Evolutionary conservation across 331 rosid species (phyloP).

Genomic region (Spiraea crenata): DNA sequence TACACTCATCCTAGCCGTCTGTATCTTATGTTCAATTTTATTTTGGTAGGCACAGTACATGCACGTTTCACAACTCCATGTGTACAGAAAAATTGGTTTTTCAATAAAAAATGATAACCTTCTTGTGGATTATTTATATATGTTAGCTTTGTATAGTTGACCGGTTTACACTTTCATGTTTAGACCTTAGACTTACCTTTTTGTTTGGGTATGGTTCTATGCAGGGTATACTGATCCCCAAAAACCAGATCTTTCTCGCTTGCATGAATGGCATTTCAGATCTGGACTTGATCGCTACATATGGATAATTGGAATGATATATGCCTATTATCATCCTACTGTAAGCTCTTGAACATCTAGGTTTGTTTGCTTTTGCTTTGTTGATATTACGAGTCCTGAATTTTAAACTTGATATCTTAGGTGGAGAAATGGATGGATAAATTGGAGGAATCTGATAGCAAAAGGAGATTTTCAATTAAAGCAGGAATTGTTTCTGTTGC

Average conservation of each 20-base stretch:
- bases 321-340: conserved; percentile 93
- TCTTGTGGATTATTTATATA: neutral
- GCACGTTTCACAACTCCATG: neutral
- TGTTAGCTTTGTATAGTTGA: neutral
- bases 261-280: conserved; percentile 99
- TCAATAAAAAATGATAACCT: neutral
- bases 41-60: neutral
- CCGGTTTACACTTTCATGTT: neutral
- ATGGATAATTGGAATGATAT: conserved; percentile 96
- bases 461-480: conserved; percentile 75
- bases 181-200: neutral
- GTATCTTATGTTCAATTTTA: neutral
- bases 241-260: conserved; percentile 75
- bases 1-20: neutral
- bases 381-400: conserved; percentile 18
- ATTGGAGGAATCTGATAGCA: conserved; percentile 90
- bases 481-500: conserved; percentile 59
- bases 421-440: conserved; percentile 97
- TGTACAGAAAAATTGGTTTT: too few relatives aligned
- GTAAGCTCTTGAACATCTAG: conserved; percentile 45
- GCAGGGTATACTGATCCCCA: conserved; percentile 97
- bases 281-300: conserved; percentile 99
- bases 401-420: conserved; percentile 37
- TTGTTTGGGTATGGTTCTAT: conserved; percentile 14
- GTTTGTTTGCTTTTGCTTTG: conserved; percentile 26